phyloP scores from a whole-genome alignment of 345 rosid genomes.

The Draba incana region DNA sequence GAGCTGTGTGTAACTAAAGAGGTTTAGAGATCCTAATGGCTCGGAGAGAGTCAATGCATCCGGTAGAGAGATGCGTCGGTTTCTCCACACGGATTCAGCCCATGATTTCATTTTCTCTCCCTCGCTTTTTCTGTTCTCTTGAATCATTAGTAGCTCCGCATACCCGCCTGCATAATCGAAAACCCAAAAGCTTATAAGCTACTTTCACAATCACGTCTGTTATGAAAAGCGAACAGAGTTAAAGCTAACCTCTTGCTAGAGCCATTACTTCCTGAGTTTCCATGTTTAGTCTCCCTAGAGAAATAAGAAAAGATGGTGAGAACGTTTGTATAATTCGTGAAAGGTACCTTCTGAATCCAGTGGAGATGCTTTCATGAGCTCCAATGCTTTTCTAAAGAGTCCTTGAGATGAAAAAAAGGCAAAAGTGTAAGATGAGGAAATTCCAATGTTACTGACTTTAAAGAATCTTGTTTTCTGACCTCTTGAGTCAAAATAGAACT shows the following conservation, averaged over 20 bases:
- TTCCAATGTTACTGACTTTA: not conserved
- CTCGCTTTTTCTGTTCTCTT: conserved; percentile 72
- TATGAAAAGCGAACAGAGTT: not conserved
- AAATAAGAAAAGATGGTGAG: not conserved
- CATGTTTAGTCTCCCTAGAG: conserved; percentile 38
- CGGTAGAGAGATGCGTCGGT: conserved; percentile 58
- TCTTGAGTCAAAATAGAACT: conserved; percentile 91
- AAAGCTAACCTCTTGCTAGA: conserved; percentile 75
- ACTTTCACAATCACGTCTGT: not conserved
- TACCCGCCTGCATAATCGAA: conserved; percentile 61
- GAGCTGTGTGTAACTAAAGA: too few relatives aligned
- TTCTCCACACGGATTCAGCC: conserved; percentile 86
- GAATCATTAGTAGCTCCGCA: conserved; percentile 71
- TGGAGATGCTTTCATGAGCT: conserved; percentile 78
- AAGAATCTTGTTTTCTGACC: conserved; percentile 50
- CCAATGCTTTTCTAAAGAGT: conserved; percentile 74
- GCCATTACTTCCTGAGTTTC: conserved; percentile 58
- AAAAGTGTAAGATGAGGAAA: not conserved
- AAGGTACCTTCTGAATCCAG: conserved; percentile 60
- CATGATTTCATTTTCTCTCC: conserved; percentile 85
- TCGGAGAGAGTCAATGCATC: conserved; percentile 58
- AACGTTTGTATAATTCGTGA: too few relatives aligned
- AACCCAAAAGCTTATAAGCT: not conserved
- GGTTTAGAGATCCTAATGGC: conserved; percentile 38
- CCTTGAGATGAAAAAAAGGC: conserved; percentile 50